Percentiles rank a stretch among this genome's conserved stretches.
phyloP scores from a whole-genome alignment of 2,329 filamentous ascomycete species.

The Orbilia blumenaviensis region DNA sequence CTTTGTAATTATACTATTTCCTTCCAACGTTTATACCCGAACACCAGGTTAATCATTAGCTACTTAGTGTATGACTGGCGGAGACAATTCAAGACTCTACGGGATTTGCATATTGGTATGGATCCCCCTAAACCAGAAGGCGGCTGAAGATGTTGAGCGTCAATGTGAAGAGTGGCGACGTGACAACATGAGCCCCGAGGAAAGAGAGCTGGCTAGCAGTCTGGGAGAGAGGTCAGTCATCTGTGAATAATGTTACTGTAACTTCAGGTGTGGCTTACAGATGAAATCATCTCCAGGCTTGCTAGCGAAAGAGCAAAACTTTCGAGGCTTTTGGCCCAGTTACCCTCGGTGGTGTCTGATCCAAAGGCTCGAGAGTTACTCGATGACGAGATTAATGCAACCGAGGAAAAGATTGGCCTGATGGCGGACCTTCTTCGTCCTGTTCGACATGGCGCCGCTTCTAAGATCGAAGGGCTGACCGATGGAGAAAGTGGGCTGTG shows the following conservation, averaged over 20 bases:
- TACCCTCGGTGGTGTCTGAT: conserved; percentile 82
- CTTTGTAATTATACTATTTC: conserved; percentile 66
- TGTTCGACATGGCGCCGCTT: conserved; percentile 89
- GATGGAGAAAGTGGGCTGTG: conserved; percentile 95
- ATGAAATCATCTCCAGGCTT: conserved; percentile 65
- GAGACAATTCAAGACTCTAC: conserved; percentile 89
- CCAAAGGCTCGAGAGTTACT: conserved; percentile 81
- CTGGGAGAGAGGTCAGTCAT: conserved; percentile 72
- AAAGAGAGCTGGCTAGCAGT: conserved; percentile 90
- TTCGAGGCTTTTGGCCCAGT: conserved; percentile 82
- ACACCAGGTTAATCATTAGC: conserved; percentile 29
- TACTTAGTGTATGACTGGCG: conserved; percentile 81
- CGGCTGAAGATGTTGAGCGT: conserved; percentile 83
- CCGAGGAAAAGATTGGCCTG: conserved; percentile 94
- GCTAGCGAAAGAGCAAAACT: conserved; percentile 88
- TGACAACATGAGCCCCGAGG: conserved; percentile 85
- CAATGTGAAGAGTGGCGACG: conserved; percentile 87
- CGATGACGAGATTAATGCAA: conserved; percentile 92
- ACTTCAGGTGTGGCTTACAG: background rate
- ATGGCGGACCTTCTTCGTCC: conserved; percentile 97
- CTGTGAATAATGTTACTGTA: background rate
- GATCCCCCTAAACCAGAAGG: conserved; percentile 82
- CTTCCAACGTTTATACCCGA: background rate
- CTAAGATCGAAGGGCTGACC: conserved; percentile 95
- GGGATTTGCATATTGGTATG: conserved; percentile 91